Base-by-base conservation (phyloP, 305 asterid genomes). In the Fraxinus nigra region DNA sequence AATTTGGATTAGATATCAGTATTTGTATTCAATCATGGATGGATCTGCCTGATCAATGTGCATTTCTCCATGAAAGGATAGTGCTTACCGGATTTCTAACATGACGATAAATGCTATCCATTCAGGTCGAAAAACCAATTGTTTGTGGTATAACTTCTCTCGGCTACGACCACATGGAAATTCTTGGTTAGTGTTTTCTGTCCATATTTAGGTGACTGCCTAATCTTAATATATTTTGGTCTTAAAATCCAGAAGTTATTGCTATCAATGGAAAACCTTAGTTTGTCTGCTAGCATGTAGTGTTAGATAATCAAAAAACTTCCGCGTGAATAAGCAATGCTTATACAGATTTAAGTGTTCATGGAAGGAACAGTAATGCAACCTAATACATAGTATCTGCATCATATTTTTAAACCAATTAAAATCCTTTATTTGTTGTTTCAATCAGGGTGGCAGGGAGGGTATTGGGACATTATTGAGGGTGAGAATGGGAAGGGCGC, bases 141-240 rank as follows among this genome's bases (percentile, higher is more conserved):
- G 97, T 96, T 77, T 95, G 92, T 85, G 95, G 96, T 65, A 83
- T 94, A 88, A 83, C 97, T 81, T 92, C 98, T 11, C 91, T 92
- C 18, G 94, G 96, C 78, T 92, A 91, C 78, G 95, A 92, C 87
- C 95, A 96, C 89, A 96, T 92, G 98, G 99, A 96, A 88, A 93
- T 96, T 90, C 98, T 96, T 83, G 97, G 97, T 93, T 87, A 90
- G 97, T 91, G 86, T 82, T 85, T 87, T 86, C 84, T 87, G 83
- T 86, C 84, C 84, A 75, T 77, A 69, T 28, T 85, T 87, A 63
- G 83, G 88, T 80, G 73, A 78, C 72, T 80, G 74, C 76, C 83
- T 7, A 51, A 67, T 84, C 76, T 82, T 61, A 61, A 40, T 26
- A 67, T 84, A 18, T 75, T 79, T 72, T 65, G 34, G 37, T 65